Conservation (phyloP, 106 monocot genomes). For the Dioscorea dumetorum region DNA sequence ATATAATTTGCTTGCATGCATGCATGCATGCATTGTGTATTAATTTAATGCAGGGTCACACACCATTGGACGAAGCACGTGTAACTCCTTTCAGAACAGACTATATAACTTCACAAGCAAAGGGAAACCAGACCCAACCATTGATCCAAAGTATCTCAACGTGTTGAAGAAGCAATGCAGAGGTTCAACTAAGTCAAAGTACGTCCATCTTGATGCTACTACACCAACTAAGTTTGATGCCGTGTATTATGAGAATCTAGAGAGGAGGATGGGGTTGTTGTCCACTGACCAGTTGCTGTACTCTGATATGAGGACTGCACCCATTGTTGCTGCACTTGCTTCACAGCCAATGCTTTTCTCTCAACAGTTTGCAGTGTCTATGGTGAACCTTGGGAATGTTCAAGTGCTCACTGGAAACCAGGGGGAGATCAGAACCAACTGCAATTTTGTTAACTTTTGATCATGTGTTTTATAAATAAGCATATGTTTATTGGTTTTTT, state of each 20-base stretch:
- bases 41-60: slow-evolving; percentile 44
- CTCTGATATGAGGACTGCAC: slow-evolving; percentile 56
- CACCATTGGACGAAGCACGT: slow-evolving; percentile 60
- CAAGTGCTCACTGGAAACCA: slow-evolving; percentile 64
- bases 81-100: slow-evolving; percentile 38
- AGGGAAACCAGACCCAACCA: slow-evolving; percentile 44
- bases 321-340: slow-evolving; percentile 44
- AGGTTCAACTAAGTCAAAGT: slow-evolving; percentile 22
- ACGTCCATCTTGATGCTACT: slow-evolving; percentile 58
- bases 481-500: too few species aligned
- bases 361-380: slow-evolving; percentile 70
- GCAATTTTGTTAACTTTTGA: slow-evolving; percentile 44
- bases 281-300: slow-evolving; percentile 60
- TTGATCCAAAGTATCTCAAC: slow-evolving; percentile 41
- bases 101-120: slow-evolving; percentile 64
- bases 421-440: slow-evolving; percentile 71
- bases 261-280: slow-evolving; percentile 61
- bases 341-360: slow-evolving; percentile 47
- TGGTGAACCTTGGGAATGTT: slow-evolving; percentile 54
- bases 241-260: slow-evolving; percentile 57
- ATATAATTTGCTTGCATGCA: too few species aligned
- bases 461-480: not conserved
- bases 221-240: slow-evolving; percentile 57
- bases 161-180: slow-evolving; percentile 62
- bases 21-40: too few species aligned